Base-by-base conservation (phyloP, 2,329 filamentous ascomycete species). In the Elsinoe ampelina region DNA sequence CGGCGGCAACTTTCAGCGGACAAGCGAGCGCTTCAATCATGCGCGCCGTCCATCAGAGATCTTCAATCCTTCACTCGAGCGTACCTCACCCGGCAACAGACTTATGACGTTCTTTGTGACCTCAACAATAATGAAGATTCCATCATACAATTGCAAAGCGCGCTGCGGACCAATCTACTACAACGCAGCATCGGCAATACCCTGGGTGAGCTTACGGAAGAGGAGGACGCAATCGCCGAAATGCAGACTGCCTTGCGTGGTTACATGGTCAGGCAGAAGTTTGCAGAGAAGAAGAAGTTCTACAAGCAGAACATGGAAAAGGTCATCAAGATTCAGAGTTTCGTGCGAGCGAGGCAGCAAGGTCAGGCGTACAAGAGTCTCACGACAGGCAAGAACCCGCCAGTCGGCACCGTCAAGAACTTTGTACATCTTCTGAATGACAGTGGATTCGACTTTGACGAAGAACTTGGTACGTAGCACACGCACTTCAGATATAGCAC, bases 261-360 rank as follows among this genome's bases (percentile, higher is more conserved):
- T 2, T 84, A 82, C 64, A 70, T 95, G 2, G 81, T 97, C 32
- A 82, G 92, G 34, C 78, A 76, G 12, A 79, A 78, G 15, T 97
- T 95, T 64, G 82, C 81, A 54, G 89, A 95, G 70, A 95, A 95
- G 78, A 84, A 86, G 67, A 84, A 83, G 19, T 92, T 87, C 73
- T 98, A 91, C 76, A 85, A 87, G 63, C 86, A 95, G 72, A 98
- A 98, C 67, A 98, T 98, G 93, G 84, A 95, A 66, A 97, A 95
- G 72, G 93, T 98, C 22, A 85, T 98, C 77, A 98, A 98, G 72
- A 90, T 97, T 58, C 95, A 98, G 70, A 98, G 93, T 69, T 95
- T 97, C 63, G 85, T 97, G 55, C 84, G 93, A 60, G 93, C 86
- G 62, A 93, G 95, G 68, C 88, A 97, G 51, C 93, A 98, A 71